phyloP scores from a whole-genome alignment of 1,284 basidiomycete species.

The Athelia sp. region DNA sequence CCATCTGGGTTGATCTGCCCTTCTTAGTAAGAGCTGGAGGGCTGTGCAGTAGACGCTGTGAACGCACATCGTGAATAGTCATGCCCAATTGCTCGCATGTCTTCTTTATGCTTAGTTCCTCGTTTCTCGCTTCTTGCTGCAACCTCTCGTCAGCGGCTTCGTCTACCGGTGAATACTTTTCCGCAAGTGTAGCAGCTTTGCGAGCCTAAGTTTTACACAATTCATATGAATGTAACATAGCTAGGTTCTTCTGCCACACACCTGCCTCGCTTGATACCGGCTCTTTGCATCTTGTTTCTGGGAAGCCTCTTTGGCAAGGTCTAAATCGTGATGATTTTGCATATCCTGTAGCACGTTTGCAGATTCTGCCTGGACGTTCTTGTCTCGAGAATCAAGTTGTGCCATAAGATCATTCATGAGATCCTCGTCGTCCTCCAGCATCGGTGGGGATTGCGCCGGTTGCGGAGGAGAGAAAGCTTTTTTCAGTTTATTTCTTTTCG shows the following conservation, averaged over 20 bases:
- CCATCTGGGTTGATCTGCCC: slow-evolving; percentile 87
- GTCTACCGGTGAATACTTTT: slow-evolving; percentile 54
- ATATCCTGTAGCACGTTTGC: slow-evolving; percentile 45
- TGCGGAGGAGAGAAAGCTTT: slow-evolving; percentile 27
- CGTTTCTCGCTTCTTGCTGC: slow-evolving; percentile 66
- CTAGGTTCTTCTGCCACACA: slow-evolving; percentile 25
- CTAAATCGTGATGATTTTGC: slow-evolving; percentile 33
- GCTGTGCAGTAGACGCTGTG: slow-evolving; percentile 1
- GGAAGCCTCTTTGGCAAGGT: slow-evolving; percentile 30
- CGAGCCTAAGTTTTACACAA: slow-evolving; percentile 51
- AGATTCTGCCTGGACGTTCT: slow-evolving; percentile 43
- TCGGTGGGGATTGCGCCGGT: slow-evolving; percentile 23
- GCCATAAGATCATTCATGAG: slow-evolving; percentile 70
- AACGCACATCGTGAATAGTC: slow-evolving; percentile 65
- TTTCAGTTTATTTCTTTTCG: slow-evolving; percentile 50
- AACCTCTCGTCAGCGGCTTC: slow-evolving; percentile 61
- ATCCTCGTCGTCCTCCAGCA: slow-evolving; percentile 41
- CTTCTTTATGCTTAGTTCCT: slow-evolving; percentile 64
- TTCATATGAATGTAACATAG: not conserved
- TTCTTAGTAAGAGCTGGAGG: slow-evolving; percentile 3
- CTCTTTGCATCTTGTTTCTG: slow-evolving; percentile 65
- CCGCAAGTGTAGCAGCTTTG: slow-evolving; percentile 68
- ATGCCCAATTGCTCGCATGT: slow-evolving; percentile 68
- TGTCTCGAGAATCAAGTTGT: slow-evolving; percentile 62
- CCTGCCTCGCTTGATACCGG: slow-evolving; percentile 78